A percentile compares a stretch with the other conserved stretches of the same genome.
Conservation (phyloP, 768 basidiomycete genomes). For the Mycena metata region DNA sequence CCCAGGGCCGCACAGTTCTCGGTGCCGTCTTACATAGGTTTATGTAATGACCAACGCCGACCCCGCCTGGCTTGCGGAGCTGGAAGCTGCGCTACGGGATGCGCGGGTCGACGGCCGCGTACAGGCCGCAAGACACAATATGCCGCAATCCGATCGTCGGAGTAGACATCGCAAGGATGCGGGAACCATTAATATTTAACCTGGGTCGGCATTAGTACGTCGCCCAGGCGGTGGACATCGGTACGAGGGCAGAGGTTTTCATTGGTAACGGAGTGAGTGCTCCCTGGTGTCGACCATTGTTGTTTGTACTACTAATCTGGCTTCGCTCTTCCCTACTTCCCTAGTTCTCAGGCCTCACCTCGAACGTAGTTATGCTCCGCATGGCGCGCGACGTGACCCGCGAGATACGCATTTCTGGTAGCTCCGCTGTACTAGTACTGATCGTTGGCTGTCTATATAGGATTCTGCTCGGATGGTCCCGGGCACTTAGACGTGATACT, state of each 20-base stretch:
- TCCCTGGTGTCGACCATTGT: neutral
- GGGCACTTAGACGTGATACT: too few species aligned
- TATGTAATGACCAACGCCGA: constrained; percentile 66
- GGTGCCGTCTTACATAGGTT: constrained; percentile 43
- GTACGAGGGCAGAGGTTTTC: constrained; percentile 69
- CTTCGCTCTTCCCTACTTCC: neutral
- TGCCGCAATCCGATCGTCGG: too few species aligned
- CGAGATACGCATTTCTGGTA: constrained; percentile 53
- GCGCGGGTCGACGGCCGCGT: neutral
- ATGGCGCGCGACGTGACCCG: constrained; percentile 42
- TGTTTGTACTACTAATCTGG: neutral
- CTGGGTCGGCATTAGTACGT: constrained; percentile 48
- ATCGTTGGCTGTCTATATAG: too few species aligned
- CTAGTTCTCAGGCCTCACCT: constrained; percentile 58
- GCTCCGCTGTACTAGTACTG: neutral
- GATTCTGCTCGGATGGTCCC: too few species aligned
- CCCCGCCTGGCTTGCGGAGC: constrained; percentile 52
- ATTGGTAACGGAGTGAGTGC: constrained; percentile 70
- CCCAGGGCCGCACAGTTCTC: constrained; percentile 42
- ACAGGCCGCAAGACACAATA: too few species aligned
- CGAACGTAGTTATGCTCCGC: constrained; percentile 55
- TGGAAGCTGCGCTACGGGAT: constrained; percentile 49
- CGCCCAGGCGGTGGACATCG: constrained; percentile 68
- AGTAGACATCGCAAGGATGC: too few species aligned
- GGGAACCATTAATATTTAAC: neutral